Base-by-base conservation (phyloP, 805 yeast species). In the Myxozyma melibiosi region DNA sequence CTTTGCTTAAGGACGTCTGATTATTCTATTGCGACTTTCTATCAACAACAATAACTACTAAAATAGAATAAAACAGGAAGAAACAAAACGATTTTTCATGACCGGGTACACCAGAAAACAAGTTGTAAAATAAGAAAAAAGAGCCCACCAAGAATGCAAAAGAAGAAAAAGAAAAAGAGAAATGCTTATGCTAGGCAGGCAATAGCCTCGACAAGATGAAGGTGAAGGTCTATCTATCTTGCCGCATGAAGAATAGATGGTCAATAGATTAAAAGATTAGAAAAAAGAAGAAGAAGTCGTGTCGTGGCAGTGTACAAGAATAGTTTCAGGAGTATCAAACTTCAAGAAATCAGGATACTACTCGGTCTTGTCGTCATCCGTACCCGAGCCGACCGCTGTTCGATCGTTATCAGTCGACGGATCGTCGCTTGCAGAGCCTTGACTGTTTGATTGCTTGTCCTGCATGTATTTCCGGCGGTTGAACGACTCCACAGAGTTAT, bases 401-500 rank as follows among this genome's bases (percentile, higher is more conserved):
- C 9, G 18, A 2, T 27, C 43, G 7, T 14, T 16, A 27, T 35
- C 43, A 13, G 16, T 18, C 4, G 43, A 28, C 18, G 35, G 42
- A 7, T 25, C 51, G 22, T 35, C 43, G 9, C 34, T 16, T 14
- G 35, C 40, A n/a, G 34, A 20, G 14, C 43, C 37, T 22, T 11
- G 27, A 14, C 51, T 37, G 28, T 4, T 43, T 28, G 35, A 24
- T 27, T 28, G 44, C 22, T 31, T 51, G 25, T 22, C 43, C 9
- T 25, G 28, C 35, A 27, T 35, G 13, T 7, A 35, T 24, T 50
- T 43, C 30, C 47, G 34, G 22, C 53, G 35, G 33, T 41, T 50
- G 5, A 50, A 50, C 14, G 53, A 50, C 31, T 50, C 53, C 31
- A 50, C 27, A 14, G 48, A 50, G 16, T 41, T 22, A 35, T 45